Percentiles rank a stretch among this genome's conserved stretches.
Evolutionary conservation across 2,329 filamentous ascomycete genomes (phyloP).

Genomic region (Rachicladosporium sp.): DNA sequence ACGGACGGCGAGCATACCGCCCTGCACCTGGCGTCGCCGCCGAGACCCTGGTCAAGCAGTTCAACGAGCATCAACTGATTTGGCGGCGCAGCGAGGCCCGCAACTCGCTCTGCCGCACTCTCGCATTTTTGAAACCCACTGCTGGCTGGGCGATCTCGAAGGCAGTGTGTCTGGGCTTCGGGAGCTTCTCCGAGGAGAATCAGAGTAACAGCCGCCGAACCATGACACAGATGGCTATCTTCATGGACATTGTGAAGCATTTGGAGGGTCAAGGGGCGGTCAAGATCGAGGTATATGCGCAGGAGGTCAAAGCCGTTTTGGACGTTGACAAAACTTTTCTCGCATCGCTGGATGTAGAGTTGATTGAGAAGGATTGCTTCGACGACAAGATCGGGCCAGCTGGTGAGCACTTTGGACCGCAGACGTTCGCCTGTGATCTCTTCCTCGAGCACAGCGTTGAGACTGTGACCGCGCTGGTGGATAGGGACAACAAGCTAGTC

Average conservation of each 20-base stretch:
- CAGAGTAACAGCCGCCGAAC: slow-evolving; percentile 16
- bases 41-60: slow-evolving; percentile 10
- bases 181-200: slow-evolving; percentile 21
- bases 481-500: slow-evolving; percentile 11
- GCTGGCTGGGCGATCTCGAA: slow-evolving; percentile 13
- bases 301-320: slow-evolving; percentile 13
- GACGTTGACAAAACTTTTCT: slow-evolving; percentile 17
- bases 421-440: slow-evolving; percentile 15
- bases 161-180: slow-evolving; percentile 20
- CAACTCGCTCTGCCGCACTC: slow-evolving; percentile 7
- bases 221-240: slow-evolving; percentile 21
- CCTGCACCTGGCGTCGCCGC: slow-evolving; percentile 9
- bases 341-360: slow-evolving; percentile 9
- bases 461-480: slow-evolving; percentile 9
- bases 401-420: slow-evolving; percentile 4
- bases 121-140: slow-evolving; percentile 12
- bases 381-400: slow-evolving; percentile 7
- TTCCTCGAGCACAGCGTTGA: slow-evolving; percentile 14
- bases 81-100: slow-evolving; percentile 15
- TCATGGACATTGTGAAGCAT: slow-evolving; percentile 15
- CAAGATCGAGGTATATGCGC: slow-evolving; percentile 11
- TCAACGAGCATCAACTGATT: slow-evolving; percentile 9
- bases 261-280: slow-evolving; percentile 3
- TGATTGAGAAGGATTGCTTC: slow-evolving; percentile 6
- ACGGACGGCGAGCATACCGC: background rate